Percentiles rank a stretch among this genome's conserved stretches.
phyloP scores from a whole-genome alignment of 208 protist species.

The Vickermania spadyakhi region DNA sequence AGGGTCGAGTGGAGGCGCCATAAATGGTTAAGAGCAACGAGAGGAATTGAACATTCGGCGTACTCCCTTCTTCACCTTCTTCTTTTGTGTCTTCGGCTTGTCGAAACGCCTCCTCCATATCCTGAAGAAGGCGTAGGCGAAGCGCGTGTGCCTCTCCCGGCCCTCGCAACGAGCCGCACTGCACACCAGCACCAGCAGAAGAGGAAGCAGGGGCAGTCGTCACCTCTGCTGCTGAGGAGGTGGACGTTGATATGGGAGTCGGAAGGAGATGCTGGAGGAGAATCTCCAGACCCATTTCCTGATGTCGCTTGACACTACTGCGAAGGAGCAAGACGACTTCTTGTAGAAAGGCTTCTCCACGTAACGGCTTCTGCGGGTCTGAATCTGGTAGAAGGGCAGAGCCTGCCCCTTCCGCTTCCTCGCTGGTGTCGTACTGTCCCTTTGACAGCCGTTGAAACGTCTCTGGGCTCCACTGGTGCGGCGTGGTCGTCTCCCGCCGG shows the following conservation, averaged over 20 bases:
- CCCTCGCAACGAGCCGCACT: too few relatives aligned
- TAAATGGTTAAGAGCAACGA: background rate
- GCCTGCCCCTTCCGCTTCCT: background rate
- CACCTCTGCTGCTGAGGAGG: too few relatives aligned
- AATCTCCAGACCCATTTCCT: constrained; percentile 26
- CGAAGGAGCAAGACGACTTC: constrained; percentile 30
- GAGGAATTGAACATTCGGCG: background rate
- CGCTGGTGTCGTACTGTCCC: constrained; percentile 9
- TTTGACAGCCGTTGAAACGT: constrained; percentile 25
- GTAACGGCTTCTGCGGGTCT: background rate
- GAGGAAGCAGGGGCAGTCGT: too few relatives aligned
- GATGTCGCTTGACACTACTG: constrained; percentile 45
- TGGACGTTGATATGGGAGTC: too few relatives aligned
- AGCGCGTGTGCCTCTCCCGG: background rate
- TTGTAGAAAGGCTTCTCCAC: constrained; percentile 32
- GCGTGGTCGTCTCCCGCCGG: constrained; percentile 7
- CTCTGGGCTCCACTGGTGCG: constrained; percentile 33
- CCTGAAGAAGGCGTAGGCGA: background rate
- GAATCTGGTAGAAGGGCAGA: too few relatives aligned
- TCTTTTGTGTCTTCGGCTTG: background rate
- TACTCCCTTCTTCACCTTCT: background rate
- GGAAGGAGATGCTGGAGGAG: constrained; percentile 20
- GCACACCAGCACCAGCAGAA: too few relatives aligned
- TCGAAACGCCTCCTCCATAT: background rate
- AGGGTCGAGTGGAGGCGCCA: background rate